Conservation (phyloP, 768 basidiomycete genomes). For the Auricularia heimuer region DNA sequence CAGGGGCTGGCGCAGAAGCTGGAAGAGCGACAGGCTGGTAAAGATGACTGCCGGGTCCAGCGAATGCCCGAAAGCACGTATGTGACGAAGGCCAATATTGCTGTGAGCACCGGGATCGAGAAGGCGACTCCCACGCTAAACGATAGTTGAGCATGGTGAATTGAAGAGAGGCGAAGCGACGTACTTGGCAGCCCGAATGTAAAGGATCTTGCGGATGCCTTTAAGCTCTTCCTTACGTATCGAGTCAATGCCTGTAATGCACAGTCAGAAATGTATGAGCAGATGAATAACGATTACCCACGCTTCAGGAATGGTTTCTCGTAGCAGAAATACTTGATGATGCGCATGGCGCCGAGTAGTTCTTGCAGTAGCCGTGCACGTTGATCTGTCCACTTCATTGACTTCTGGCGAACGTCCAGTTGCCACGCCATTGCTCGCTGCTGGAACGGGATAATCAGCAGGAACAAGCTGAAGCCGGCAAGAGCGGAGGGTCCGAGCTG, state of each 20-base stretch:
- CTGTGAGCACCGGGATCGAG: conserved; percentile 53
- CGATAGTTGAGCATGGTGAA: conserved; percentile 11
- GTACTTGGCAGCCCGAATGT: conserved; percentile 55
- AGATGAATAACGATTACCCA: conserved; percentile 20
- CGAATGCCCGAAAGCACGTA: conserved; percentile 43
- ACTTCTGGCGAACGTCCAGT: conserved; percentile 40
- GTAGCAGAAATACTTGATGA: conserved; percentile 72
- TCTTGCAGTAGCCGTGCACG: conserved; percentile 58
- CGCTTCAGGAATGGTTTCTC: conserved; percentile 58
- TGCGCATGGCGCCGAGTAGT: conserved; percentile 56
- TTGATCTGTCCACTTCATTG: conserved; percentile 54
- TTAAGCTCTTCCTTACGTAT: conserved; percentile 45
- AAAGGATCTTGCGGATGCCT: conserved; percentile 46
- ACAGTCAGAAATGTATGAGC: not conserved
- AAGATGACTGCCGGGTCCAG: conserved; percentile 64
- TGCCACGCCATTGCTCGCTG: conserved; percentile 52
- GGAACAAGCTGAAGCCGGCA: conserved; percentile 58
- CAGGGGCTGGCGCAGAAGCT: conserved; percentile 60
- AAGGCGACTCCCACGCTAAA: conserved; percentile 42
- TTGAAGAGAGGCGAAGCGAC: conserved; percentile 13
- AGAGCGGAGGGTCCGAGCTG: conserved; percentile 63
- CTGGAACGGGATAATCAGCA: conserved; percentile 53
- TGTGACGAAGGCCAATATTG: conserved; percentile 56
- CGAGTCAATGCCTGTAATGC: conserved; percentile 37
- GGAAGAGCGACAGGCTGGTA: conserved; percentile 51